Evolutionary conservation across 495 filamentous ascomycete species (phyloP).

Genomic region (Corynascus novoguineensis): DNA sequence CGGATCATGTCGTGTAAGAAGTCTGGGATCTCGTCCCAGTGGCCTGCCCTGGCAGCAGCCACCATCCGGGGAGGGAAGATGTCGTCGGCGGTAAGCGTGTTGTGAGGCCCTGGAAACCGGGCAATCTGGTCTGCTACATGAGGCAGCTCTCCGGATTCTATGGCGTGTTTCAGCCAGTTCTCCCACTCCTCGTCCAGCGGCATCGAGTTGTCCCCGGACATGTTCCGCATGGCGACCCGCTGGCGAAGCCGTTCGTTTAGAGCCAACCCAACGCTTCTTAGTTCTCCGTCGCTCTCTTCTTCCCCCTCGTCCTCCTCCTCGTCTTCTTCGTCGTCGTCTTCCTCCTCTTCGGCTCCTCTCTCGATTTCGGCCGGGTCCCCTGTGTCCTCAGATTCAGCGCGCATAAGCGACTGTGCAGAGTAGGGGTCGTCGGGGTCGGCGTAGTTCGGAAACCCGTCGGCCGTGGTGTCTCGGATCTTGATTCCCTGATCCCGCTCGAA

Average conservation of each 20-base stretch:
- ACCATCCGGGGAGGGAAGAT: conserved; percentile 41
- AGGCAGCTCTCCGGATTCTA: conserved; percentile 53
- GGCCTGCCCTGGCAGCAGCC: conserved; percentile 43
- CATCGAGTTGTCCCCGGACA: conserved; percentile 54
- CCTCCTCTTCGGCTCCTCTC: conserved; percentile 42
- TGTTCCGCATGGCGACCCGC: conserved; percentile 56
- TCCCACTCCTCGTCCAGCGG: conserved; percentile 77
- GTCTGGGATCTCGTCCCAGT: conserved; percentile 49
- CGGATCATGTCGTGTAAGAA: conserved; percentile 45
- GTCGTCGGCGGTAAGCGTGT: conserved; percentile 28
- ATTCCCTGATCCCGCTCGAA: conserved; percentile 75
- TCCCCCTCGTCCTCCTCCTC: conserved; percentile 52
- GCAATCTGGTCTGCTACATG: conserved; percentile 38
- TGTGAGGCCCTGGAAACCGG: conserved; percentile 27
- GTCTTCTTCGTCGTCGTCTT: conserved; percentile 50
- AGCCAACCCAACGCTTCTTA: conserved; percentile 65
- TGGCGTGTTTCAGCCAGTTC: conserved; percentile 77
- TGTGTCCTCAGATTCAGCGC: conserved; percentile 6
- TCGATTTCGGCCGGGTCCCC: conserved; percentile 21
- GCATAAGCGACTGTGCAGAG: conserved; percentile 31
- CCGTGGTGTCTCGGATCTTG: conserved; percentile 71
- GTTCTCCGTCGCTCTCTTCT: conserved; percentile 61
- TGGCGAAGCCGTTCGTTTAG: conserved; percentile 69
- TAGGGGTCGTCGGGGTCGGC: conserved; percentile 44
- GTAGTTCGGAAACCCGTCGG: conserved; percentile 56